Percentiles rank a stretch among this genome's conserved stretches.
These are phyloP conservation scores for Plasmodium malariae DNA, from an alignment of 169 alveolate genomes.

Conservation along the genomic window DNA sequence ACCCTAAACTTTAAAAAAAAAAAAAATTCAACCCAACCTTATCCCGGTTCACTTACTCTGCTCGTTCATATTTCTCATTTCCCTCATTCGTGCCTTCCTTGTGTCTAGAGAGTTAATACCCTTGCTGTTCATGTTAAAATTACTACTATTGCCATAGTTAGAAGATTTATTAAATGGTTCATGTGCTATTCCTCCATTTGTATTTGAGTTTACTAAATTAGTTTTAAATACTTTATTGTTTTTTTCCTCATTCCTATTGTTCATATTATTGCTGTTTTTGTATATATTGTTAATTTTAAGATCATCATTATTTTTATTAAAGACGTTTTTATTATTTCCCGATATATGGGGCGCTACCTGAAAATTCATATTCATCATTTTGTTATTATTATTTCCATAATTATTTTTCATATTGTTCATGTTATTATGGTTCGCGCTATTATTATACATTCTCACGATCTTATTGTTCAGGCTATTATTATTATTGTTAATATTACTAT, in stretches of 20 bases:
- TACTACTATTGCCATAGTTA: not conserved
- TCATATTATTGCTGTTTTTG: slow-evolving; percentile 3
- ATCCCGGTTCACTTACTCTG: not conserved
- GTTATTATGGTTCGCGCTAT: not conserved
- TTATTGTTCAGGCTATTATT: not conserved
- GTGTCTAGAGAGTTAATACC: slow-evolving; percentile 36
- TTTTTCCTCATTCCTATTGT: slow-evolving; percentile 28
- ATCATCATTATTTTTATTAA: slow-evolving; percentile 45
- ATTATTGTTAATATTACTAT: not conserved
- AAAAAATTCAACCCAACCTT: not conserved
- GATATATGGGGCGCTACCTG: not conserved
- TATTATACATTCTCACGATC: not conserved
- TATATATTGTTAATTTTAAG: slow-evolving; percentile 12
- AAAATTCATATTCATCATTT: slow-evolving; percentile 14
- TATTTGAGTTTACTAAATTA: not conserved
- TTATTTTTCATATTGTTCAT: slow-evolving; percentile 7
- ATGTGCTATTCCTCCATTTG: not conserved
- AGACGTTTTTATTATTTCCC: slow-evolving; percentile 23
- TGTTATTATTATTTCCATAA: not conserved
- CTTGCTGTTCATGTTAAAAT: slow-evolving; percentile 20
- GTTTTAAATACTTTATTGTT: slow-evolving; percentile 14
- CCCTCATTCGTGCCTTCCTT: slow-evolving; percentile 64
- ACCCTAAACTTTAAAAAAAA: not conserved
- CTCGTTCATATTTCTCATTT: slow-evolving; percentile 52
- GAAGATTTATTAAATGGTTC: not conserved